Conservation (phyloP, 306 rosid species). For the Abrus pulchellus region DNA sequence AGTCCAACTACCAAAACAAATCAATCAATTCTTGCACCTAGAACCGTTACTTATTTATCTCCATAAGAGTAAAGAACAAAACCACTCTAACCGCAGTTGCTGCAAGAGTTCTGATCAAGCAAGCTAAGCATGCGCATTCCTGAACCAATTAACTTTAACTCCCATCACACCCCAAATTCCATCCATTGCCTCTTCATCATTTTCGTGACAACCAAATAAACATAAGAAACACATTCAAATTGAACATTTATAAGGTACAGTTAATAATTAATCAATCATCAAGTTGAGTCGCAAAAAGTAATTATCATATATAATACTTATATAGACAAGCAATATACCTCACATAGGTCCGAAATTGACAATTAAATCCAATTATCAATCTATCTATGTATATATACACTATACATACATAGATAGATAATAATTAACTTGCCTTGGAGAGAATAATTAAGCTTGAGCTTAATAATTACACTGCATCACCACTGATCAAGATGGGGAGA, state of each 20-base stretch:
- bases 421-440: neutral
- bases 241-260: constrained; percentile 23
- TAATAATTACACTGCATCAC: constrained; percentile 46
- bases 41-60: neutral
- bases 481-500: constrained; percentile 50
- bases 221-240: neutral
- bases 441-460: constrained; percentile 7
- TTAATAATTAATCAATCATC: constrained; percentile 8
- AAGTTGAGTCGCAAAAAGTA: constrained; percentile 12
- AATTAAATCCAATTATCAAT: neutral
- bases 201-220: neutral
- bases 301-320: neutral
- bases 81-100: neutral
- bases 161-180: neutral
- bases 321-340: constrained; percentile 26
- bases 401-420: neutral
- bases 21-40: constrained; percentile 25
- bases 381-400: neutral
- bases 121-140: neutral
- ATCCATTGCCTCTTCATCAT: neutral
- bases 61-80: neutral
- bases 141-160: neutral
- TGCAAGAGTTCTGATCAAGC: neutral
- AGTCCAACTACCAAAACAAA: neutral
- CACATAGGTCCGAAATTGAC: constrained; percentile 16